Evolutionary conservation across 257 asterid genomes (phyloP).

Genomic region (Paraleonurus japonicus): DNA sequence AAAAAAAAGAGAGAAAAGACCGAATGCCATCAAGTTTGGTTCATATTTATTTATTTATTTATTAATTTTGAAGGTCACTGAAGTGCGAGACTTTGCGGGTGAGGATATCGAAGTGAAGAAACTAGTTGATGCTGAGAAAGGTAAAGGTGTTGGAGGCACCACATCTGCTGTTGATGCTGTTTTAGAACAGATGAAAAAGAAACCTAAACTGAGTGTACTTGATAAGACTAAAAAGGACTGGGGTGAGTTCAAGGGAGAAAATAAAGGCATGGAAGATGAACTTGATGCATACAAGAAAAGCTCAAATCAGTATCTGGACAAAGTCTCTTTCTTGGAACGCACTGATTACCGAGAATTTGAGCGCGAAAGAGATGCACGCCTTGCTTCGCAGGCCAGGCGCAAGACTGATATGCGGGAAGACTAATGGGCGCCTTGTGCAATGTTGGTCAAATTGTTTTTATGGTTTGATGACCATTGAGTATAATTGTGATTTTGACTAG

Average conservation of each 20-base stretch:
- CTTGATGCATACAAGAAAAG: slow-evolving; percentile 94
- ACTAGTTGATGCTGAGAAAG: slow-evolving; percentile 74
- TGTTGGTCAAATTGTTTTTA: background rate
- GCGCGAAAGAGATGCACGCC: slow-evolving; percentile 92
- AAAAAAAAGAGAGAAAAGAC: too few relatives aligned
- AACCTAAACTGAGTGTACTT: slow-evolving; percentile 84
- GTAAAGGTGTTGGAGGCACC: slow-evolving; percentile 54
- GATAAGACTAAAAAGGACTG: slow-evolving; percentile 97
- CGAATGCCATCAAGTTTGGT: too few relatives aligned
- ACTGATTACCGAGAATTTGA: slow-evolving; percentile 88
- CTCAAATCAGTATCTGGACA: slow-evolving; percentile 85
- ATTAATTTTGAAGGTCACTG: slow-evolving; percentile 51
- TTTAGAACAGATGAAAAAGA: slow-evolving; percentile 91
- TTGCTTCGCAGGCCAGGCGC: slow-evolving; percentile 73
- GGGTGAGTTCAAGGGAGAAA: slow-evolving; percentile 92
- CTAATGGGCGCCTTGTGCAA: slow-evolving; percentile 25
- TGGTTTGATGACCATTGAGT: slow-evolving; percentile 4
- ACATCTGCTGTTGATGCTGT: slow-evolving; percentile 83
- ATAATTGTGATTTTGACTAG: background rate
- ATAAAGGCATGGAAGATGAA: slow-evolving; percentile 84
- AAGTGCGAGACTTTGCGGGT: slow-evolving; percentile 92
- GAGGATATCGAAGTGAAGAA: slow-evolving; percentile 84
- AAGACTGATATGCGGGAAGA: slow-evolving; percentile 87
- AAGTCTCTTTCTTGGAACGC: slow-evolving; percentile 81
- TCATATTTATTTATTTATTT: background rate